A percentile compares a stretch with the other conserved stretches of the same genome.
These are phyloP conservation scores for Cladophialophora chaetospira DNA, from an alignment of 2,329 filamentous ascomycete species.

Conservation along the genomic window DNA sequence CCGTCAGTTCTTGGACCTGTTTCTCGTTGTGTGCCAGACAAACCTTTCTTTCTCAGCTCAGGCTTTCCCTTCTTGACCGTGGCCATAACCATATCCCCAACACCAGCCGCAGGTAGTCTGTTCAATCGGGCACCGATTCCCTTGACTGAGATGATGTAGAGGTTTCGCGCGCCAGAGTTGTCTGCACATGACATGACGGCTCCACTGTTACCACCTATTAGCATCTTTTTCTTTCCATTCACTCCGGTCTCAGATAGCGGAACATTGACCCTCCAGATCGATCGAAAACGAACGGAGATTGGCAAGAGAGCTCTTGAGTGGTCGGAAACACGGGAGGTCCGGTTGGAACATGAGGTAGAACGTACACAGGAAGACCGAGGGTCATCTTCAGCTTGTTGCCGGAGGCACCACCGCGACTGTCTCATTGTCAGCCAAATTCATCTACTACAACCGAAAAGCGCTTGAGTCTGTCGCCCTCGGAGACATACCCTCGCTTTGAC, in stretches of 20 bases:
- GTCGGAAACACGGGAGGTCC: not conserved
- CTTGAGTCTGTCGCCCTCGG: not conserved
- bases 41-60: conserved; percentile 92
- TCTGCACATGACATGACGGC: conserved; percentile 99
- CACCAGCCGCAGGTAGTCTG: conserved; percentile 93
- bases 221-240: conserved; percentile 1
- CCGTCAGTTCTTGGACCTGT: not conserved
- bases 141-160: conserved; percentile 99
- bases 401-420: conserved; percentile 78
- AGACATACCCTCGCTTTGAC: conserved; percentile 34
- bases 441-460: not conserved
- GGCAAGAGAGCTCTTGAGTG: too few species aligned
- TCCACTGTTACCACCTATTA: conserved; percentile 63
- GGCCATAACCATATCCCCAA: conserved; percentile 99
- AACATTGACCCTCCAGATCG: too few species aligned
- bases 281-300: too few species aligned
- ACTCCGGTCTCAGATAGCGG: too few species aligned
- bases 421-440: conserved; percentile 17
- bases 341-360: conserved; percentile 40
- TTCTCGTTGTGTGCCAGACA: not conserved
- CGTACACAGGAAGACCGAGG: conserved; percentile 99
- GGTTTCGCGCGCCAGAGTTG: conserved; percentile 97
- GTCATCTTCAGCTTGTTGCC: conserved; percentile 99
- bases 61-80: conserved; percentile 99
- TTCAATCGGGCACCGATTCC: conserved; percentile 97